These are phyloP conservation scores for Pinus taeda DNA, from an alignment of 75 land plant species.

Conservation along the genomic window DNA sequence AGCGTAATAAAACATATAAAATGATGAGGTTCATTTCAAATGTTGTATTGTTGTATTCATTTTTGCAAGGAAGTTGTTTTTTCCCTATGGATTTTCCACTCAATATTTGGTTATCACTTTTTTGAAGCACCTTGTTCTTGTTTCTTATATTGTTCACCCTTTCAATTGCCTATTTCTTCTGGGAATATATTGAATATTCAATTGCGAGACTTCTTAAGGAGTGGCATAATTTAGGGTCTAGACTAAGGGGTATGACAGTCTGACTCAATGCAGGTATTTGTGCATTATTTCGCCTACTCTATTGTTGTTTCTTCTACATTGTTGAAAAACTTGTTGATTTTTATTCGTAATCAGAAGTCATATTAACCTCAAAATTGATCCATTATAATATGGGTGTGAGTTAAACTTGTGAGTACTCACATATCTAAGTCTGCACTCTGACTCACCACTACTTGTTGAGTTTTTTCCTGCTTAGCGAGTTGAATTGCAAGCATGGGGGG, in stretches of 20 bases:
- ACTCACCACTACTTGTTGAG: constrained; percentile 1
- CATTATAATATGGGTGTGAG: too few relatives aligned
- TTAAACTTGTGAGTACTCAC: too few relatives aligned
- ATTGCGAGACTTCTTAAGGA: neutral
- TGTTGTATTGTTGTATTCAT: too few relatives aligned
- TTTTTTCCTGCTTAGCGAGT: too few relatives aligned
- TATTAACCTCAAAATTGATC: too few relatives aligned
- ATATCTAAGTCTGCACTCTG: too few relatives aligned
- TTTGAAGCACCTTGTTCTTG: neutral
- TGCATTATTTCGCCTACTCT: neutral
- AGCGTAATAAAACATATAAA: neutral
- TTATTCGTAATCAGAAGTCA: too few relatives aligned
- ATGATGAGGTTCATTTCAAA: too few relatives aligned
- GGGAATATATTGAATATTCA: neutral
- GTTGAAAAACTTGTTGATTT: too few relatives aligned
- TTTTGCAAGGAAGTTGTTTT: too few relatives aligned
- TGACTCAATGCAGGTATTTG: neutral
- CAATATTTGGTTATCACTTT: neutral
- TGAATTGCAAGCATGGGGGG: too few relatives aligned
- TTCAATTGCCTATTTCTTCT: neutral
- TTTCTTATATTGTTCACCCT: neutral
- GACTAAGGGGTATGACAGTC: neutral
- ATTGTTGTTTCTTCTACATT: neutral
- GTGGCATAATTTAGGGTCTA: neutral
- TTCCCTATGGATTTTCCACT: too few relatives aligned